Percentiles rank a stretch among this genome's conserved stretches.
phyloP scores from a whole-genome alignment of 2,329 filamentous ascomycete genomes.

The Cladosporium halotolerans region DNA sequence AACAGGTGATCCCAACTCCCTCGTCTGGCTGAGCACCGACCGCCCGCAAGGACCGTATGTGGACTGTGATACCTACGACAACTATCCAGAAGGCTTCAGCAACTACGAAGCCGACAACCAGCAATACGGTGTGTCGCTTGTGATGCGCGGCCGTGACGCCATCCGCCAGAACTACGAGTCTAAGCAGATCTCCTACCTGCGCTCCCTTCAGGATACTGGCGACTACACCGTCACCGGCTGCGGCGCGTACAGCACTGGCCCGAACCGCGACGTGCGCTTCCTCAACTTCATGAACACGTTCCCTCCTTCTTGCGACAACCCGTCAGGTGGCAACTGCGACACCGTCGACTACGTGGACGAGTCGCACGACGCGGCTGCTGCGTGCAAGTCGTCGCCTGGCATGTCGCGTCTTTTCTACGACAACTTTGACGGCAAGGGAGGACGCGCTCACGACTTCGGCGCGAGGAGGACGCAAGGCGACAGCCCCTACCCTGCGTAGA shows the following conservation, averaged over 20 bases:
- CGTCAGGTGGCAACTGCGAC: slow-evolving; percentile 21
- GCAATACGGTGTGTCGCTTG: slow-evolving; percentile 21
- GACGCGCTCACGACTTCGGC: slow-evolving; percentile 27
- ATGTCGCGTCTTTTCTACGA: slow-evolving; percentile 28
- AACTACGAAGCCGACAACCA: slow-evolving; percentile 23
- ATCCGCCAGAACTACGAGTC: slow-evolving; percentile 26
- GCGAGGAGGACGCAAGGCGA: slow-evolving; percentile 26
- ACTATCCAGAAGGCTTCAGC: slow-evolving; percentile 27
- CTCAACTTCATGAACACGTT: slow-evolving; percentile 31
- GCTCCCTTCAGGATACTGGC: slow-evolving; percentile 27
- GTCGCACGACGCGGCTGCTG: slow-evolving; percentile 28
- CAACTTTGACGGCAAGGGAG: slow-evolving; percentile 29
- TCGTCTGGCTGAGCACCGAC: slow-evolving; percentile 26
- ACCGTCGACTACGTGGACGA: slow-evolving; percentile 27
- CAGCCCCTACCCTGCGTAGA: slow-evolving; percentile 23
- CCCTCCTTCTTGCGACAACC: slow-evolving; percentile 23
- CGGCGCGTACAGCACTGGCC: slow-evolving; percentile 24
- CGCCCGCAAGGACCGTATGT: slow-evolving; percentile 24
- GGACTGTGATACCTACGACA: slow-evolving; percentile 28
- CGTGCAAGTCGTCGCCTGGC: slow-evolving; percentile 27
- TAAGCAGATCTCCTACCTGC: slow-evolving; percentile 29
- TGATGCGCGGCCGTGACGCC: slow-evolving; percentile 21
- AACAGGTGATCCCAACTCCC: slow-evolving; percentile 27
- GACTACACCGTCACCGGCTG: slow-evolving; percentile 27
- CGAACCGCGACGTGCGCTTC: slow-evolving; percentile 31